A percentile compares a stretch with the other conserved stretches of the same genome.
Evolutionary conservation across 192 early-diverging fungal genomes (phyloP).

Genomic region (Spinellus fusiger): DNA sequence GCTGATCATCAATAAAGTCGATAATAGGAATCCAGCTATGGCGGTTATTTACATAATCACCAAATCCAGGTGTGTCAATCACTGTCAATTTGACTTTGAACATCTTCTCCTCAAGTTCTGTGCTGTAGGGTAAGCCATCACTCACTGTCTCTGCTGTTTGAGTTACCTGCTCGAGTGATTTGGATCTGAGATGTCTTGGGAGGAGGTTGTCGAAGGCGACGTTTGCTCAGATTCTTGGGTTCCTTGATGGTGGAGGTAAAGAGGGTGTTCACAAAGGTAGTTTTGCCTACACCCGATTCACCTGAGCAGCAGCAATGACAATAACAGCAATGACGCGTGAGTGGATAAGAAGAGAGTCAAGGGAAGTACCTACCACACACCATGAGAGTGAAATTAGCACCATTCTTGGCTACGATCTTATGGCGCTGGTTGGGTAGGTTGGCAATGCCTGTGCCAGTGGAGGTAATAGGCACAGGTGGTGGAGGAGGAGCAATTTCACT

Average conservation of each 20-base stretch:
- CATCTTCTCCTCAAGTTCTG: constrained; percentile 93
- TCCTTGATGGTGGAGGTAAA: constrained; percentile 70
- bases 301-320: constrained; percentile 39
- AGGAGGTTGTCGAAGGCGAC: constrained; percentile 82
- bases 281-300: constrained; percentile 93
- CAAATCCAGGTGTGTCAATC: constrained; percentile 97
- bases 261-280: constrained; percentile 96
- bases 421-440: constrained; percentile 92
- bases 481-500: constrained; percentile 10
- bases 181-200: constrained; percentile 97
- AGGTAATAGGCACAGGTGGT: constrained; percentile 9
- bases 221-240: constrained; percentile 32
- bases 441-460: constrained; percentile 75
- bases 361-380: constrained; percentile 72
- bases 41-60: constrained; percentile 98
- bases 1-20: constrained; percentile 92
- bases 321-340: neutral
- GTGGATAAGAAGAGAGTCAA: neutral
- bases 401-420: constrained; percentile 86
- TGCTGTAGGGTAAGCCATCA: neutral
- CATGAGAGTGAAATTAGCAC: constrained; percentile 95
- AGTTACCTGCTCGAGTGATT: constrained; percentile 86
- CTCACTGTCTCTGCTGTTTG: neutral
- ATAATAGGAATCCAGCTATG: constrained; percentile 94
- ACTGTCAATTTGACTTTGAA: constrained; percentile 91